Evolutionary conservation across 2,329 filamentous ascomycete genomes (phyloP), one percentile per base, ranked within the genome.

Genomic region (Clonostachys byssicola): DNA sequence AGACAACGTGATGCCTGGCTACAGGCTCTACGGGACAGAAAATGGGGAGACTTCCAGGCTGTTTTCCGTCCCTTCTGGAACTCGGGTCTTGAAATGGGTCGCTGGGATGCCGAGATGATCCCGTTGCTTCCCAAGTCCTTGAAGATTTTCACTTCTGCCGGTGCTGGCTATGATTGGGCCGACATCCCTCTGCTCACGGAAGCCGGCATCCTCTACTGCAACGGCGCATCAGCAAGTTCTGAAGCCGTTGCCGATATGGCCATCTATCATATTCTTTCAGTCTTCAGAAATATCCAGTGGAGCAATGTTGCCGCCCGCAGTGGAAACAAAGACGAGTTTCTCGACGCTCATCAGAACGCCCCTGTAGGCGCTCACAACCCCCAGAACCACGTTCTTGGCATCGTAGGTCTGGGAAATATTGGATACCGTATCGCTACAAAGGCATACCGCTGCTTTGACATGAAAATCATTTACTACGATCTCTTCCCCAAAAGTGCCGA

Each of bases 51-150:
- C 50, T 73, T 74, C 46, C 51, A 56, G 12, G 70, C 66, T 3
- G 62, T 73, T 42, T 80, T 81, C 53, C 68, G 80, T 3, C 81
- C 81, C 0, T 83, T 82, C 59, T 85, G 80, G 79, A 77, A 79
- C 48, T 83, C 80, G 0, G 82, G 82, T 2, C 79, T 78, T 5
- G 82, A 85, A 54, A 85, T 85, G 80, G 80, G 79, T 1, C 74
- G 74, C 18, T 85, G 80, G 80, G 77, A 86, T 54, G 55, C 61
- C 12, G 81, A 85, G 51, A 56, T 85, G 17, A 77, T 85, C 44
- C 65, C 68, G 0, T 57, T 80, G 9, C 57, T 85, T 5, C 81
- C 81, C 1, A 44, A 59, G 2, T 76, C 73, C 0, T 73, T 78
- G 50, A 75, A 71, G 51, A 73, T 85, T 14, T 83, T 76, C 60